Base-by-base conservation (phyloP, 2,329 filamentous ascomycete species). In the Alternaria brassicae region DNA sequence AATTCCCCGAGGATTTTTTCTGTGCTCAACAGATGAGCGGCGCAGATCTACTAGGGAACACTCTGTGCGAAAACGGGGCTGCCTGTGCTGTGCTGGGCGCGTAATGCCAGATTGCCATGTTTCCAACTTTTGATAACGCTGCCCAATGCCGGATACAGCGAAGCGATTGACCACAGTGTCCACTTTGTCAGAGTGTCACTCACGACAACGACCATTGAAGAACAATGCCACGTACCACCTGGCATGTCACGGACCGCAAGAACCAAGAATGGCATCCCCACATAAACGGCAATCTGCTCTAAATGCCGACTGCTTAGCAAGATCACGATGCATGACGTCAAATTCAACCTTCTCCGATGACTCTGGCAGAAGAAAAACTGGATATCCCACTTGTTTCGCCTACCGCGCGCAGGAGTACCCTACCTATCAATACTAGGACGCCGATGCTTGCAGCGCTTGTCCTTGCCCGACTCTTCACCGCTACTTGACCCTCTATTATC, bases 301-400 rank as follows among this genome's bases (percentile, higher is more conserved):
- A 37, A 36, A 30, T 48, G n/a, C 39, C 53, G 53, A 32, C 40
- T 60, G 51, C 32, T 56, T 51, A 47, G 42, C 34, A 48, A 40
- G 54, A 67, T 65, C 65, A 63, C 65, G 62, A 69, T 69, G 42
- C 49, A 63, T 72, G 67, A 71, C 65, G 69, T 72, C 67, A 70
- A 42, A 15, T 36, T 47, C 44, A 39, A 19, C 19, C 44, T 40
- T 53, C 37, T 58, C 40, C 27, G 48, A 57, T 56, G 32, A 32
- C 39, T 51, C 44, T 23, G n/a, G 37, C n/a, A 40, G 52, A 19
- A 47, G 56, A 48, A 28, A 60, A 54, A 44, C 40, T 25, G 27
- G 13, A 37, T 27, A 42, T 57, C 39, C 48, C 49, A 48, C 52
- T 39, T 25, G 53, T n/a, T 44, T 53, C 50, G 49, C 21, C 21